Evolutionary conservation across 1,284 basidiomycete genomes (phyloP).

Genomic region (Stygiomarasmius scandens): DNA sequence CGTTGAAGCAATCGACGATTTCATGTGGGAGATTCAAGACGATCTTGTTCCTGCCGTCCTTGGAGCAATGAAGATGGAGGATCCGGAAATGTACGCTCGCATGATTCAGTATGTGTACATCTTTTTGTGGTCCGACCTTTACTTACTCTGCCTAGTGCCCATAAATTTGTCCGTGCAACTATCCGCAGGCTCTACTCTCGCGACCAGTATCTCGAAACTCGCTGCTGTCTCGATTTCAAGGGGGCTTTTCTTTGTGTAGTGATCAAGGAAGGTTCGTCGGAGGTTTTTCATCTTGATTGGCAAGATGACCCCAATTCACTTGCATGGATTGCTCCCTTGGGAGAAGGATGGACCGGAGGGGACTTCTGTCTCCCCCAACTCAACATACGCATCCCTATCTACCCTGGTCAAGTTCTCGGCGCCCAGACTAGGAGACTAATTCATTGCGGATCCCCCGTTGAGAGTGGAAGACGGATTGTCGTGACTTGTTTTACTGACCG

Average conservation of each 20-base stretch:
- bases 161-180: background rate
- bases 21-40: background rate
- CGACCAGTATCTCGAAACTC: background rate
- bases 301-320: slow-evolving; percentile 19
- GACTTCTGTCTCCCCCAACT: slow-evolving; percentile 24
- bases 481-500: slow-evolving; percentile 21
- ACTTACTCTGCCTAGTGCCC: background rate
- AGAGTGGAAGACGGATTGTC: slow-evolving; percentile 14
- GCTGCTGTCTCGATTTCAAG: slow-evolving; percentile 18
- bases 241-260: slow-evolving; percentile 24
- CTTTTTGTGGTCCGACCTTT: background rate
- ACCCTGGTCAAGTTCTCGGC: slow-evolving; percentile 19
- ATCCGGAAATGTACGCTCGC: background rate
- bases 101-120: background rate
- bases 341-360: slow-evolving; percentile 20
- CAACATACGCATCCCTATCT: slow-evolving; percentile 19
- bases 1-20: background rate
- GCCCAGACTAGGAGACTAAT: slow-evolving; percentile 17
- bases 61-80: background rate
- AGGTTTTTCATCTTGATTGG: slow-evolving; percentile 23
- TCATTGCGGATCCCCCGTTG: slow-evolving; percentile 20
- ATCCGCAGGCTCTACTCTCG: background rate
- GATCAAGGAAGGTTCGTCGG: slow-evolving; percentile 25
- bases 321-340: slow-evolving; percentile 21
- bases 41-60: background rate